Base-by-base conservation (phyloP, 2,329 filamentous ascomycete genomes). In the Trichoderma polysporum region DNA sequence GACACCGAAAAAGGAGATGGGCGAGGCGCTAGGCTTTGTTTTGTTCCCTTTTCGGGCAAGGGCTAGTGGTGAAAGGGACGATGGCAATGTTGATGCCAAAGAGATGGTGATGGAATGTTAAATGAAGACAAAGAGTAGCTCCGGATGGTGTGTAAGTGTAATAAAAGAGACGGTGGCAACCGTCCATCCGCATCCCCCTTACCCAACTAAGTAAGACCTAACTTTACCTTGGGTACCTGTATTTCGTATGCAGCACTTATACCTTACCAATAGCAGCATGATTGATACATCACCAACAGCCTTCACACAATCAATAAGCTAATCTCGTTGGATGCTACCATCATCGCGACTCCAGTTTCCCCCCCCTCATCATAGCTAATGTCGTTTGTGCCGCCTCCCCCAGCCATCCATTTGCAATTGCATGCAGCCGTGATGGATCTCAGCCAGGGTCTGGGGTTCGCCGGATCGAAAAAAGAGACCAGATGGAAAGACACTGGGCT, bases 1-100 rank as follows among this genome's bases (percentile, higher is more conserved):
- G 62, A 45, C 39, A 41, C 62, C 62, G 39, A 58, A 58, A 66
- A 57, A 54, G 62, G 62, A 66, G 62, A 50, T 66, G 53, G 62
- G 53, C 37, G 49, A 64, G 50, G 37, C 61, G 61, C 61, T 64
- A 64, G 39, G 52, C 19, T 17, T 33, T 33, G 13, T 31, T 25
- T 25, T 47, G 37, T 45, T 54, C 27, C 60, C 60, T 45, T 15
- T 45, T 54, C 25, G 27, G 61, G 59, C 33, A 52, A 62, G 45
- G 59, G 45, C 59, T 17, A 27, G 45, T 53, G 58, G 31, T 61
- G 58, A 61, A 33, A 25, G 19, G 37, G 41, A 45, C 2, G n/a
- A 31, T 29, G 25, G 50, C 25, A 37, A 27, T 64, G 61, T 19
- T 45, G 35, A 63, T 63, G 59, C 59, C 49, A 52, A 29, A 41